Percentiles rank a stretch among this genome's conserved stretches.
Evolutionary conservation across 2,329 filamentous ascomycete genomes (phyloP).

Genomic region (Trichoderma guizhouense): DNA sequence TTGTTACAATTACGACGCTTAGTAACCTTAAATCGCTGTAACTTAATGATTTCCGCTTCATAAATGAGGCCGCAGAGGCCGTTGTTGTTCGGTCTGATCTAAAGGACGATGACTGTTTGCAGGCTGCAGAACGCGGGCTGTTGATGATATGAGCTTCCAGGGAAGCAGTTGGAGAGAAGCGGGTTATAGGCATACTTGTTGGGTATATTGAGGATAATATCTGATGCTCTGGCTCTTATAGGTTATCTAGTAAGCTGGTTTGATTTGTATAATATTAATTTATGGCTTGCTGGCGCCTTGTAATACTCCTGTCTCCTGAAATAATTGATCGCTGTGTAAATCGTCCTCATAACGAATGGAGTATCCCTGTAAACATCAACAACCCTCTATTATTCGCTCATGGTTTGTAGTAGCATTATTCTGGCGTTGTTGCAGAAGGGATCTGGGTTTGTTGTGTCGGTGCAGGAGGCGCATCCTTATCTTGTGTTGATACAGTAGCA

Average conservation of each 20-base stretch:
- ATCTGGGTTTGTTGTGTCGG: background rate
- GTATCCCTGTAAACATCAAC: background rate
- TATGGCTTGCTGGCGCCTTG: background rate
- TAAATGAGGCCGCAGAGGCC: background rate
- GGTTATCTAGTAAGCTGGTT: background rate
- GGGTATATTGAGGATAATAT: background rate
- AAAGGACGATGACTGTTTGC: background rate
- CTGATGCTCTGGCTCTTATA: background rate
- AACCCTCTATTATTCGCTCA: background rate
- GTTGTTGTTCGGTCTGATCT: background rate
- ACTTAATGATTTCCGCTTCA: background rate
- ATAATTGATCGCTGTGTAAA: background rate
- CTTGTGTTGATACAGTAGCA: background rate
- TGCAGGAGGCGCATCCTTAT: background rate
- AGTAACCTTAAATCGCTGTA: background rate
- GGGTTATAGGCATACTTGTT: background rate
- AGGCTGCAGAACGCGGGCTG: background rate
- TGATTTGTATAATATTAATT: background rate
- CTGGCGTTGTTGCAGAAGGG: background rate
- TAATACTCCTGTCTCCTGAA: background rate
- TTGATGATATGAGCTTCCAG: background rate
- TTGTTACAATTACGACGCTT: background rate
- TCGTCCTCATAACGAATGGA: background rate
- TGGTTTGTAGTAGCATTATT: background rate
- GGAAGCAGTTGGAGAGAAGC: background rate